Evolutionary conservation across 2,329 filamentous ascomycete genomes (phyloP).

Genomic region (Raffaelea arxii): DNA sequence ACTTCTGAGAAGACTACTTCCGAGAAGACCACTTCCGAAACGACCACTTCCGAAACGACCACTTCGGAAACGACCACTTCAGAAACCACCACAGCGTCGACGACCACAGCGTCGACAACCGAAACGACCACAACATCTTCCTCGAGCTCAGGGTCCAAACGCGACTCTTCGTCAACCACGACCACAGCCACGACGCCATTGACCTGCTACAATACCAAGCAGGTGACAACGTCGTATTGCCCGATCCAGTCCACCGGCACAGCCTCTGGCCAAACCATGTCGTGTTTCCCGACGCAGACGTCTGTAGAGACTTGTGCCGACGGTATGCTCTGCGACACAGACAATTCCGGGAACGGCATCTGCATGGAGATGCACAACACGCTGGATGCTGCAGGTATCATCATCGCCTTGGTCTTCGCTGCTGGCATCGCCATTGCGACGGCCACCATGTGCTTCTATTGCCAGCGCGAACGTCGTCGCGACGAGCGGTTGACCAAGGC

Average conservation of each 20-base stretch:
- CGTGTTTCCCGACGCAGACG: conserved; percentile 29
- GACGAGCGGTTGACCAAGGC: conserved; percentile 33
- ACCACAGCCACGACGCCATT: conserved; percentile 6
- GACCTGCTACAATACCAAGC: conserved; percentile 23
- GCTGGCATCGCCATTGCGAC: conserved; percentile 11
- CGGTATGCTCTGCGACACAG: conserved; percentile 34
- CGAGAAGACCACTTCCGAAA: conserved; percentile 3
- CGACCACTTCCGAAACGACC: conserved; percentile 4
- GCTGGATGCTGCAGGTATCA: conserved; percentile 33
- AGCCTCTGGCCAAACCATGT: conserved; percentile 20
- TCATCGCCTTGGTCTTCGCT: conserved; percentile 31
- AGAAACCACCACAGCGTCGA: neutral
- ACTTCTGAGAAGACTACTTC: neutral
- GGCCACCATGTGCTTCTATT: conserved; percentile 36
- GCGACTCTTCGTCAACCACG: conserved; percentile 24
- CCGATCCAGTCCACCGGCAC: conserved; percentile 26
- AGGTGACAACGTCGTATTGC: conserved; percentile 27
- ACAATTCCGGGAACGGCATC: conserved; percentile 26
- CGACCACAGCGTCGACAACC: conserved; percentile 8
- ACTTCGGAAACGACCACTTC: neutral
- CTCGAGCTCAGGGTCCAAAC: conserved; percentile 20
- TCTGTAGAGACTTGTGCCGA: conserved; percentile 29
- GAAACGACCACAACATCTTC: conserved; percentile 5
- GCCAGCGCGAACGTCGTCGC: conserved; percentile 38
- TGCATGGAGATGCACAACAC: conserved; percentile 32